Evolutionary conservation across 306 rosid species (phyloP), one percentile per base, ranked within the genome.

Genomic region (Gynostemma pentaphyllum): DNA sequence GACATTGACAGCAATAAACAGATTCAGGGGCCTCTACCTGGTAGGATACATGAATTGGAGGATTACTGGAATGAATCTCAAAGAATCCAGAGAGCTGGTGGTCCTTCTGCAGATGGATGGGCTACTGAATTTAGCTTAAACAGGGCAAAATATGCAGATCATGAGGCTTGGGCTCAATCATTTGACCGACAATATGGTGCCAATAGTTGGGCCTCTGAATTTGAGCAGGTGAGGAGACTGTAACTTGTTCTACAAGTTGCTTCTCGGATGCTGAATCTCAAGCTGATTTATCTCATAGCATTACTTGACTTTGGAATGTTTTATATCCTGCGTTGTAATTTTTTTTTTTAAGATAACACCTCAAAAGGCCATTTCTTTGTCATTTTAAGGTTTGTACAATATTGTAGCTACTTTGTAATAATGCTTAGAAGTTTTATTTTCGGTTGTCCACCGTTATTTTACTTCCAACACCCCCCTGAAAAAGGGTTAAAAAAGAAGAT

Each of bases 41-140:
- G 82, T 55, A 76, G 91, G 76, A 61, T 75, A 66, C 82, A 81
- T 70, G 97, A 94, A 72, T 82, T 94, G 64, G 94, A 94, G 34
- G 90, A 63, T 71, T 88, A 82, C 64, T 94, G 99, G 99, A 94
- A 84, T 16, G 97, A 94, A 79, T 86, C 99, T 79, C 99, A 94
- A 74, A 87, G 85, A 66, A 81, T 78, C 57, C 50, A 65, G 81
- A 81, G 65, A 75, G 85, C 64, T 13, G 82, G 72, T 73, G 70
- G 78, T 77, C 89, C 68, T 21, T 73, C 82, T 59, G 68, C 87
- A 11, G 86, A 86, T 27, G 87, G 87, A 67, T 94, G 99, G 99
- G 84, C 85, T 74, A 37, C 85, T 66, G 97, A 94, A 72, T 94
- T 62, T 73, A 54, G 79, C 68, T 89, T 86, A 60, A 79, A 76